Evolutionary conservation across 1,284 basidiomycete genomes (phyloP).

Genomic region (Athelia sp.): DNA sequence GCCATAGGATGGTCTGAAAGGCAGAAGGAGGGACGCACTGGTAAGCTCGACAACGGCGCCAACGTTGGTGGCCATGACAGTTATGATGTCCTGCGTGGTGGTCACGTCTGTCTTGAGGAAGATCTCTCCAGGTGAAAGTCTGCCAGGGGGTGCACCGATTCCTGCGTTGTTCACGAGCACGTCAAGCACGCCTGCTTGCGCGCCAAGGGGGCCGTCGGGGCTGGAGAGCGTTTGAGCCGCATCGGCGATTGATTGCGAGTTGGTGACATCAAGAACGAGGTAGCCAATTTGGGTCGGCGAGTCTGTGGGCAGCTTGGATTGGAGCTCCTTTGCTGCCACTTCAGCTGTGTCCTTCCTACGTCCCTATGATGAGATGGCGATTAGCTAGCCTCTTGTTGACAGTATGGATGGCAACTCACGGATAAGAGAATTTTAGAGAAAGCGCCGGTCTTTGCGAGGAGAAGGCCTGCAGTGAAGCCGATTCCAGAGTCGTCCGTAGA

Average conservation of each 20-base stretch:
- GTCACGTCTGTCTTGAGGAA: conserved; percentile 1
- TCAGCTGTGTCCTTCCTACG: too few species aligned
- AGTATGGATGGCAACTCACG: neutral
- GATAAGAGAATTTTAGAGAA: neutral
- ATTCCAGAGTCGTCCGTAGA: neutral
- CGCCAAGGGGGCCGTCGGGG: neutral
- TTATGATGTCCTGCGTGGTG: conserved; percentile 1
- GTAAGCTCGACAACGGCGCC: conserved; percentile 3
- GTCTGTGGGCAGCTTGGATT: neutral
- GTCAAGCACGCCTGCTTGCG: conserved; percentile 1
- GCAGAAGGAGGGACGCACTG: conserved; percentile 1
- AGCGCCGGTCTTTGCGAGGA: neutral
- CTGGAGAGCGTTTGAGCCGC: neutral
- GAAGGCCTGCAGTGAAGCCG: neutral
- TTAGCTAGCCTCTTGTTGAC: too few species aligned
- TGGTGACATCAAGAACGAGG: conserved; percentile 1
- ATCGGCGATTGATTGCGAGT: neutral
- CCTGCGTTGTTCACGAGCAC: conserved; percentile 5
- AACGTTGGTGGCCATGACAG: conserved; percentile 2
- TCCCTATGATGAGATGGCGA: too few species aligned
- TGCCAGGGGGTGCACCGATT: conserved; percentile 1
- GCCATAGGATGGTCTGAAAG: too few species aligned
- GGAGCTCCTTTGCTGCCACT: too few species aligned
- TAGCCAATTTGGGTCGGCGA: neutral
- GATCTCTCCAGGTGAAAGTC: neutral